phyloP scores from a whole-genome alignment of 352 stramenopile genomes.

The Pythium aquatile region DNA sequence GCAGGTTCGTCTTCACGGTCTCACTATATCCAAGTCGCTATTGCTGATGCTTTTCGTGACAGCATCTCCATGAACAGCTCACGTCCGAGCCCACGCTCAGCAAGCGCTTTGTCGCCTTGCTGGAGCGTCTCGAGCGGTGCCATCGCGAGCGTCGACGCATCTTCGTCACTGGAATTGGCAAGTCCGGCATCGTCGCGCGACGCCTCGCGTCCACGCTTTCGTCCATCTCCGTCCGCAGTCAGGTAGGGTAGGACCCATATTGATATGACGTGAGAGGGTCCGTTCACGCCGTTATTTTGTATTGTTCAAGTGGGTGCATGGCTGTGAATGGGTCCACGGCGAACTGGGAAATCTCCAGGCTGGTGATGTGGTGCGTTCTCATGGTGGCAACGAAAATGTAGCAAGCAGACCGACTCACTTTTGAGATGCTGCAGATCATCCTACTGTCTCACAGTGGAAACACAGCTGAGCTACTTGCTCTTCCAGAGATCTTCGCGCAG shows the following conservation, averaged over 20 bases:
- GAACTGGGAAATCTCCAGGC: conserved; percentile 66
- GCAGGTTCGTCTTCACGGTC: conserved; percentile 2
- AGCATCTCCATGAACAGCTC: conserved; percentile 47
- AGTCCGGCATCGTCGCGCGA: conserved; percentile 72
- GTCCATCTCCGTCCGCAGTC: conserved; percentile 71
- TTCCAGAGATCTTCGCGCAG: conserved; percentile 47
- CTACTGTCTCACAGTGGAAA: conserved; percentile 72
- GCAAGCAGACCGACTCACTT: neutral
- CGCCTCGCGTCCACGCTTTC: conserved; percentile 68
- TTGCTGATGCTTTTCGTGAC: neutral
- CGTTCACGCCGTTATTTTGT: neutral
- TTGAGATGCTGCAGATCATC: conserved; percentile 39
- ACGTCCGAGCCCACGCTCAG: conserved; percentile 25
- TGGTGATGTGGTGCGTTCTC: conserved; percentile 50
- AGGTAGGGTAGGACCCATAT: conserved; percentile 28
- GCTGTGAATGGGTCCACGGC: conserved; percentile 75
- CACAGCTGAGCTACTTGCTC: conserved; percentile 53
- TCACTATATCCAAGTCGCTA: neutral
- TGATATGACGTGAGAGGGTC: no score
- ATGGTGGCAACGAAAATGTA: neutral
- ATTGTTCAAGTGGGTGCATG: conserved; percentile 60
- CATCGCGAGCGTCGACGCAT: conserved; percentile 43
- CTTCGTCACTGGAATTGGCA: conserved; percentile 77
- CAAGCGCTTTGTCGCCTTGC: conserved; percentile 31
- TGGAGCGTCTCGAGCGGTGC: conserved; percentile 43